Conservation (phyloP, 352 stramenopile genomes). For the Phytopythium cucurbitacearum region DNA sequence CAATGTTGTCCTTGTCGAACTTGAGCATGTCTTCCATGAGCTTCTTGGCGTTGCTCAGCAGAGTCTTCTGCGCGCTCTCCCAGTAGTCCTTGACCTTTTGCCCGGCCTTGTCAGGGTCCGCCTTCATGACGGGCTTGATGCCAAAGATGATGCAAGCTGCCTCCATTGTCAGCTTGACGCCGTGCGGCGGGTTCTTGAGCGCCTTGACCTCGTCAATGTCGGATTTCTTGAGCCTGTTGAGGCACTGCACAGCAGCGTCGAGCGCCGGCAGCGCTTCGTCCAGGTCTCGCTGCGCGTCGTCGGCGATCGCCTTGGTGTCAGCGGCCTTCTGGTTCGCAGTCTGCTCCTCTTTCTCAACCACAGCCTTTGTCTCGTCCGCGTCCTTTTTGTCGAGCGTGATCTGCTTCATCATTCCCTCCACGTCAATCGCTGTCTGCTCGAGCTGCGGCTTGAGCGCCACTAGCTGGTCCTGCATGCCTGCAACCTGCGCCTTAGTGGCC, state of each 20-base stretch:
- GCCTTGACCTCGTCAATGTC: constrained; percentile 93
- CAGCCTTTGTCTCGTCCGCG: constrained; percentile 87
- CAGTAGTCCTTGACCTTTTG: constrained; percentile 91
- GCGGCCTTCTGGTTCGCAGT: constrained; percentile 89
- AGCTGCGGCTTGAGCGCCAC: constrained; percentile 91
- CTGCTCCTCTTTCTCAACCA: constrained; percentile 91
- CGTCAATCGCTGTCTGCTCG: constrained; percentile 90
- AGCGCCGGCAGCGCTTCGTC: constrained; percentile 91
- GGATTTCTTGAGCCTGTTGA: constrained; percentile 91
- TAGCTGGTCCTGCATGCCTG: constrained; percentile 89
- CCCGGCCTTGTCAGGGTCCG: constrained; percentile 85
- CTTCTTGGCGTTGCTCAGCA: constrained; percentile 85
- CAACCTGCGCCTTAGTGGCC: constrained; percentile 90
- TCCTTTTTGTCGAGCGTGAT: constrained; percentile 92
- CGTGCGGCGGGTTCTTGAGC: constrained; percentile 84
- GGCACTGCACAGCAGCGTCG: constrained; percentile 88
- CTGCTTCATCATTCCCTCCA: constrained; percentile 93
- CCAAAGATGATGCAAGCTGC: constrained; percentile 93
- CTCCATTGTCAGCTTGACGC: constrained; percentile 89
- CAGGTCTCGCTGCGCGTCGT: constrained; percentile 90
- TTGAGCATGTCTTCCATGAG: constrained; percentile 89
- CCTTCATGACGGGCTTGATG: constrained; percentile 89
- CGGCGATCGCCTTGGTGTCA: constrained; percentile 90
- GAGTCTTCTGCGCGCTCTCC: constrained; percentile 86
- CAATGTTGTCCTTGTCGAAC: constrained; percentile 89